Conservation (phyloP, 1,284 basidiomycete species). For the Fomitopsis pinicola region DNA sequence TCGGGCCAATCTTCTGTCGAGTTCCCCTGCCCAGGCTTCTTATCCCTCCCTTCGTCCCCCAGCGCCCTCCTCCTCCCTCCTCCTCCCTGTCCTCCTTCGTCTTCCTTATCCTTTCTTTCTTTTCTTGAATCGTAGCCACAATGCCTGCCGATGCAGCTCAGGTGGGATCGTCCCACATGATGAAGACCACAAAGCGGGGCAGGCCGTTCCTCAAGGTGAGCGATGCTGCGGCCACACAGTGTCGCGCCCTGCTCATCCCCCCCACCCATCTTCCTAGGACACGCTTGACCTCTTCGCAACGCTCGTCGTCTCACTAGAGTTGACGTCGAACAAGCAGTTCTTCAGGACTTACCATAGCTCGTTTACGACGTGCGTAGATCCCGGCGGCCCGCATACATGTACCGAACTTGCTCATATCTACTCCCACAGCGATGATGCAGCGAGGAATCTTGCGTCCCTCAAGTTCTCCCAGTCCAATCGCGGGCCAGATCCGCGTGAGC, state of each 20-base stretch:
- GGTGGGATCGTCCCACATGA: conserved; percentile 77
- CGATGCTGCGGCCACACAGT: conserved; percentile 6
- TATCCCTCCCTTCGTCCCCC: conserved; percentile 12
- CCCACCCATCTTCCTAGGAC: conserved; percentile 54
- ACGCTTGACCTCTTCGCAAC: conserved; percentile 98
- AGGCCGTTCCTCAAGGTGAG: conserved; percentile 88
- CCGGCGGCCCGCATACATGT: conserved; percentile 14
- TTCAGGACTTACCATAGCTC: conserved; percentile 94
- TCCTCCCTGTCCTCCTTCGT: conserved; percentile 8
- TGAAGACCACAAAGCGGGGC: conserved; percentile 95
- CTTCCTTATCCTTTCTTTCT: conserved; percentile 13
- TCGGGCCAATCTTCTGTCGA: conserved; percentile 22
- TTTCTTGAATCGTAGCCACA: conserved; percentile 12
- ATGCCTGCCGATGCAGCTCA: conserved; percentile 37
- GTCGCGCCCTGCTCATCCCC: not conserved
- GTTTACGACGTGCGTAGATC: conserved; percentile 82
- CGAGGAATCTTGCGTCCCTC: conserved; percentile 88
- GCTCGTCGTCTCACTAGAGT: conserved; percentile 88
- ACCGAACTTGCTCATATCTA: conserved; percentile 8
- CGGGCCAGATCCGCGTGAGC: conserved; percentile 95
- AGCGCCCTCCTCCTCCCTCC: conserved; percentile 12
- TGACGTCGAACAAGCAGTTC: conserved; percentile 90
- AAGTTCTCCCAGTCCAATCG: conserved; percentile 99
- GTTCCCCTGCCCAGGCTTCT: conserved; percentile 16
- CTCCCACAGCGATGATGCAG: conserved; percentile 84